Base-by-base conservation (phyloP, 768 basidiomycete species). In the Ramaria rubella region DNA sequence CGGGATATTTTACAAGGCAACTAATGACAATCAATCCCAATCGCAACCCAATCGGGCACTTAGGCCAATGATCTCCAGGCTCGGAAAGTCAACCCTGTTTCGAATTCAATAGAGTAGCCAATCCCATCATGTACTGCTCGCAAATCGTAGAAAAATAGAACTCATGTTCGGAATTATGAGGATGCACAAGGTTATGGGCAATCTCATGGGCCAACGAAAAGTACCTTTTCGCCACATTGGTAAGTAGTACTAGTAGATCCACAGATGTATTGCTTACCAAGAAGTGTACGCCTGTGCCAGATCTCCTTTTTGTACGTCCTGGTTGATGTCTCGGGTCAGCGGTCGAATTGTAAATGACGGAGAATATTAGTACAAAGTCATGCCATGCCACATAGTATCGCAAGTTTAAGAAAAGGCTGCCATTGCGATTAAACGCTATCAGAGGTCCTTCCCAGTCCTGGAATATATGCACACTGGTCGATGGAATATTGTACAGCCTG, bases 61-160 rank as follows among this genome's bases (percentile, higher is more conserved):
- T n/a, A n/a, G n/a, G n/a, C n/a, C n/a, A n/a, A n/a, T n/a, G n/a
- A n/a, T n/a, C n/a, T n/a, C n/a, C n/a, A n/a, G n/a, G n/a, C n/a
- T n/a, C n/a, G n/a, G 40, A 42, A 17, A 24, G 27, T 24, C n/a
- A 24, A 17, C 46, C 46, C 11, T 27, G 46, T 11, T 15, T 8
- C 15, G 23, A 15, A 15, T 30, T 30, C 31, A 70, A 43, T 3
- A 70, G 57, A 21, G 52, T 31, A 7, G 65, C 63, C 38, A 74
- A 67, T 14, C 61, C 61, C 2, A 67, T 40, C 29, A 76, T 66
- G 59, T 71, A 70, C 29, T 67, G 79, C 70, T 96, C 90, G 60
- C 88, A 90, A 19, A 97, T 87, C 5, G 89, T 84, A 27, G 91
- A 91, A 64, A 95, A 94, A 69, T 91, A 96, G 69, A 96, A 97